A percentile compares a stretch with the other conserved stretches of the same genome.
Evolutionary conservation across 2,329 filamentous ascomycete genomes (phyloP).

Genomic region (Penicillium sp.): DNA sequence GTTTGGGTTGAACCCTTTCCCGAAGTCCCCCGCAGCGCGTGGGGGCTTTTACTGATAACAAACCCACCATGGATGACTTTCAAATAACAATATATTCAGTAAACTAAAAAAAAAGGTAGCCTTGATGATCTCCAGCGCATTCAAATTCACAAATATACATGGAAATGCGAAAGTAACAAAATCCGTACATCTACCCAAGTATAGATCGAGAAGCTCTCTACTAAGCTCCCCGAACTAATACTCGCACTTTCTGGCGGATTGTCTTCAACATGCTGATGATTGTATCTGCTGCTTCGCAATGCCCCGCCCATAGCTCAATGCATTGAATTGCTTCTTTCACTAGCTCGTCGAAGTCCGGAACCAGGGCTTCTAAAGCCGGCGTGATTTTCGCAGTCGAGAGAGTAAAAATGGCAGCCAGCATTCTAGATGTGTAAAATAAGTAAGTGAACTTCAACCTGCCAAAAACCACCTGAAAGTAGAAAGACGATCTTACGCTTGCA

Average conservation of each 20-base stretch:
- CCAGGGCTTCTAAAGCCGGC: slow-evolving; percentile 11
- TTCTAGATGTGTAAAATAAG: background rate
- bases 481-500: slow-evolving; percentile 15
- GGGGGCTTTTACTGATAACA: background rate
- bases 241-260: slow-evolving; percentile 15
- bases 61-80: background rate
- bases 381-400: slow-evolving; percentile 18
- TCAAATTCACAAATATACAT: background rate
- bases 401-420: slow-evolving; percentile 18
- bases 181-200: background rate
- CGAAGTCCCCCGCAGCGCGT: background rate
- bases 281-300: slow-evolving; percentile 15
- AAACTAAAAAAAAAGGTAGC: background rate
- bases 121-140: background rate
- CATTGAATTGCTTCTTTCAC: slow-evolving; percentile 13
- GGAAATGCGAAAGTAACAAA: background rate
- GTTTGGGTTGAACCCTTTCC: background rate
- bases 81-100: background rate
- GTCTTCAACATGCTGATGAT: slow-evolving; percentile 17
- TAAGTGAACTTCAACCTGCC: background rate
- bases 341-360: slow-evolving; percentile 16
- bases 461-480: background rate
- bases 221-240: slow-evolving; percentile 1
- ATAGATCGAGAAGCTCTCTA: background rate
- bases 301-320: slow-evolving; percentile 13